Evolutionary conservation across 176 grass and related monocot species (phyloP).

Genomic region (Phyllostachys edulis): DNA sequence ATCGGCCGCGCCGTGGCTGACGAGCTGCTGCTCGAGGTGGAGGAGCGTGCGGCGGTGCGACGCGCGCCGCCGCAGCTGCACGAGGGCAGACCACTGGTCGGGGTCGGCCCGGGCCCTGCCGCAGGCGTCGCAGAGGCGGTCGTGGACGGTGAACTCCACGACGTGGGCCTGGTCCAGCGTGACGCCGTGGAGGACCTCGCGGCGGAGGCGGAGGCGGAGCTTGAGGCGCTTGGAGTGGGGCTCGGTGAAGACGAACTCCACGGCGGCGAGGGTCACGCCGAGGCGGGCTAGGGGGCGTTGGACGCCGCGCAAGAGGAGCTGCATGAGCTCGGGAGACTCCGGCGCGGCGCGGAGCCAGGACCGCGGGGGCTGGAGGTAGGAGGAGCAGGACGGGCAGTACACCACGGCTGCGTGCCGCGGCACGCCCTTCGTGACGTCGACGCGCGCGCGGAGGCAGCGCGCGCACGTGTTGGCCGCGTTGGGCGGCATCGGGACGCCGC

Average conservation of each 20-base stretch:
- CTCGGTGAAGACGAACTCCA: no score
- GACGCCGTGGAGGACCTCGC: constrained; percentile 43
- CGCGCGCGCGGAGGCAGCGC: background rate
- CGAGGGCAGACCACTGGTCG: constrained; percentile 51
- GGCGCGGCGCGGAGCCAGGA: no score
- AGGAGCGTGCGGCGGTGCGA: constrained; percentile 59
- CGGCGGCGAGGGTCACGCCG: no score
- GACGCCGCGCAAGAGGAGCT: no score
- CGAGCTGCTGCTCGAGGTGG: constrained; percentile 63
- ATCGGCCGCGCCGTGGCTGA: constrained; percentile 38
- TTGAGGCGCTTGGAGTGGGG: constrained; percentile 44
- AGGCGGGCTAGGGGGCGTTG: no score
- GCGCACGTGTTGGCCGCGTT: constrained; percentile 48
- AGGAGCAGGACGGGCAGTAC: no score
- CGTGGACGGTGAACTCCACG: constrained; percentile 55
- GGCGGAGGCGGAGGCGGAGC: constrained; percentile 55
- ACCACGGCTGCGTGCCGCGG: no score
- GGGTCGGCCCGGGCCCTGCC: constrained; percentile 42
- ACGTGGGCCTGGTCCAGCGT: constrained; percentile 51
- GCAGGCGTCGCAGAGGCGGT: constrained; percentile 46
- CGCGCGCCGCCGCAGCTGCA: constrained; percentile 62
- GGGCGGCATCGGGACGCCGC: constrained; percentile 53
- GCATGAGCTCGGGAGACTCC: no score
- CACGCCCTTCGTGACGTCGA: constrained; percentile 40
- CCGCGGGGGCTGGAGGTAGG: no score